Base-by-base conservation (phyloP, 164 flowering plant species). In the Magnolia sinica region DNA sequence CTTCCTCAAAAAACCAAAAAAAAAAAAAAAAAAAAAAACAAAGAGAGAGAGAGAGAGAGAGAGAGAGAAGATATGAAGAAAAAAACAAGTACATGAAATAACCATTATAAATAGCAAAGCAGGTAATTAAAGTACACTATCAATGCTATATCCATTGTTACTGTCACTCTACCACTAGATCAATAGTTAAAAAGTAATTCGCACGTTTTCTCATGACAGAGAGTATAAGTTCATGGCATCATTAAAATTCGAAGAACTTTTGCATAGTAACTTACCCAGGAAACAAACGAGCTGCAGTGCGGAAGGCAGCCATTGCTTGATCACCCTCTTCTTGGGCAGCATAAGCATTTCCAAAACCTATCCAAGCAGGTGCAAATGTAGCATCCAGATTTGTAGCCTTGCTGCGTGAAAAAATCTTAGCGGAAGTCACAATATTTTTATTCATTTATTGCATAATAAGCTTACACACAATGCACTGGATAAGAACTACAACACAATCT, bases 261-360 rank as follows among this genome's bases (percentile, higher is more conserved):
- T 63, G 20, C 11, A 51, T 11, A n/a, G 58, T 55, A 14, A 58
- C 55, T 76, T 91, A 94, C 99, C 99, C 99, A 50, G 99, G 98
- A 87, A 96, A 94, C 68, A 94, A 81, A 78, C 99, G 95, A 82
- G 96, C 96, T 82, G 96, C 98, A 74, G 97, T 93, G 16, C 98
- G 93, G 78, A 92, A 96, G 52, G 96, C 87, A 29, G 91, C 86
- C 99, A 94, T 96, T 77, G 99, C 99, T 79, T 94, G 99, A 79
- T 96, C 99, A 76, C 97, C 97, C 86, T 96, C 99, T 75, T 94
- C 98, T 88, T 85, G 86, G 76, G 95, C 98, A 80, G 99, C 93
- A 85, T 85, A 91, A 73, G 98, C 97, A 93, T 92, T 93, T 59
- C 99, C 99, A 81, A 73, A 87, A 51, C 98, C 98, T 76, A 96